A percentile compares a stretch with the other conserved stretches of the same genome.
phyloP scores from a whole-genome alignment of 345 rosid species.

The Draba incana region DNA sequence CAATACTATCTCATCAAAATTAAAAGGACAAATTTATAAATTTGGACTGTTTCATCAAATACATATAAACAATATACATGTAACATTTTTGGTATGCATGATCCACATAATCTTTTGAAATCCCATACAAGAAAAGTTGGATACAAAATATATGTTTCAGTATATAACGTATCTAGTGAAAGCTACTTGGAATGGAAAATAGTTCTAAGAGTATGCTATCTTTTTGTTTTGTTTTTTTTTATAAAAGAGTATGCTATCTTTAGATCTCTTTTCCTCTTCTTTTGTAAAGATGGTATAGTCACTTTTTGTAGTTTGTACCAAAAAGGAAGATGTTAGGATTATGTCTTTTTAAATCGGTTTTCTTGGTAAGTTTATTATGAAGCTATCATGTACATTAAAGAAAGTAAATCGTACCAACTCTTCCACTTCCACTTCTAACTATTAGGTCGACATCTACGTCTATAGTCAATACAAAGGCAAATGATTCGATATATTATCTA shows the following conservation, averaged over 20 bases:
- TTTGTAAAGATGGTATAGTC: slow-evolving; percentile 5
- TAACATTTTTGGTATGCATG: not conserved
- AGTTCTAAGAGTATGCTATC: slow-evolving; percentile 5
- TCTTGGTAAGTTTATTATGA: slow-evolving; percentile 17
- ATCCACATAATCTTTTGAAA: not conserved
- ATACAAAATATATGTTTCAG: not conserved
- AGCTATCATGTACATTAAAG: not conserved
- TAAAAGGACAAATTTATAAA: too few species aligned
- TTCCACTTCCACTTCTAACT: slow-evolving; percentile 11
- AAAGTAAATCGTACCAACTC: slow-evolving; percentile 5
- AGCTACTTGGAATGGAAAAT: slow-evolving; percentile 1
- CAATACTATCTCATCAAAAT: too few species aligned
- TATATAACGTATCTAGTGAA: slow-evolving; percentile 8
- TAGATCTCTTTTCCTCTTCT: slow-evolving; percentile 10
- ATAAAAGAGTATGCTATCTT: not conserved
- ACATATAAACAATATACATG: too few species aligned
- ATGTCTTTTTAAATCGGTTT: slow-evolving; percentile 14
- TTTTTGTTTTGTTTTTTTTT: too few species aligned
- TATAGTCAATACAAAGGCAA: not conserved
- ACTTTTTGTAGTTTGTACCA: slow-evolving; percentile 16
- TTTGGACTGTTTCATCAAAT: too few species aligned
- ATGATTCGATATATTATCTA: too few species aligned
- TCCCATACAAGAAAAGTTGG: slow-evolving; percentile 4
- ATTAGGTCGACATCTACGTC: slow-evolving; percentile 16
- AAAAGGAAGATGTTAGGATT: not conserved